Conservation (phyloP, 495 filamentous ascomycete species). For the Pyrenula aspistea region DNA sequence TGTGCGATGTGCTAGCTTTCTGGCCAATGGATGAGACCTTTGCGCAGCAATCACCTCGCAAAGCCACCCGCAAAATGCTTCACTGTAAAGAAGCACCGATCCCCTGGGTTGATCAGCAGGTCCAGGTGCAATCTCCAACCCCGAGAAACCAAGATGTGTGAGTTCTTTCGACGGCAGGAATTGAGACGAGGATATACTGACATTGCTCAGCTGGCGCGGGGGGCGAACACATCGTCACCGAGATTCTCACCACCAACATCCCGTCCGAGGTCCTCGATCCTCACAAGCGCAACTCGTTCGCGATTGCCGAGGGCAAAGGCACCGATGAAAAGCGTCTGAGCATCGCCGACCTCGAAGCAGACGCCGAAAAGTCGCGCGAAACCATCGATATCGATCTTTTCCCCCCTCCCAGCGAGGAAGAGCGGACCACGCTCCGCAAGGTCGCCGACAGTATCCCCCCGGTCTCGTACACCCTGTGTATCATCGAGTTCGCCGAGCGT, state of each 20-base stretch:
- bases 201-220: constrained; percentile 1
- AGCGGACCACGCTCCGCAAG: constrained; percentile 40
- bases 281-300: constrained; percentile 13
- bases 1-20: not conserved
- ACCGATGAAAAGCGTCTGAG: not conserved
- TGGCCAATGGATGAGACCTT: too few species aligned
- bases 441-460: constrained; percentile 38
- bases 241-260: constrained; percentile 12
- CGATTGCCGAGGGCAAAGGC: constrained; percentile 8
- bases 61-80: too few species aligned
- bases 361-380: constrained; percentile 1
- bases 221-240: constrained; percentile 4
- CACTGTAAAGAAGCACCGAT: too few species aligned
- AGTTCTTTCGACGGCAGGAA: too few species aligned
- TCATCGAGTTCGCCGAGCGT: constrained; percentile 47
- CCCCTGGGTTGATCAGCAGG: too few species aligned
- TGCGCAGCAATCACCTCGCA: too few species aligned
- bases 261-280: constrained; percentile 13
- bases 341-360: not conserved
- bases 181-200: too few species aligned
- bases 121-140: too few species aligned
- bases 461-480: constrained; percentile 38
- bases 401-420: constrained; percentile 44
- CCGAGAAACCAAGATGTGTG: too few species aligned
- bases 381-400: constrained; percentile 19